phyloP scores from a whole-genome alignment of 805 yeast genomes.

The Hanseniaspora valbyensis region DNA sequence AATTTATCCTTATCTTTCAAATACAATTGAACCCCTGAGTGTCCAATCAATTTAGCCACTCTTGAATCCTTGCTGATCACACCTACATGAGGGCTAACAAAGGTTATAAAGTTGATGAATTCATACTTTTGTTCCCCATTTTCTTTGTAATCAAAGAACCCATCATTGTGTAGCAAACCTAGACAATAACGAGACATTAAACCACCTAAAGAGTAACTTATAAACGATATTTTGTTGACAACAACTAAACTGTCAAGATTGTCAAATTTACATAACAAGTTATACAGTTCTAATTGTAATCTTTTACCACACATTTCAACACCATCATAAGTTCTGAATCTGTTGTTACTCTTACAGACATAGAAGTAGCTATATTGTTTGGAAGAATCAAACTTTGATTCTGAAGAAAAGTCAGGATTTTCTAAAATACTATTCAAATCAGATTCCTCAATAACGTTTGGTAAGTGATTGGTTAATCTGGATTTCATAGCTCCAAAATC shows the following conservation, averaged over 20 bases:
- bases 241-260: conserved; percentile 16
- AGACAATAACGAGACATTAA: conserved; percentile 65
- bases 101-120: conserved; percentile 50
- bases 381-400: conserved; percentile 32
- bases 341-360: not conserved
- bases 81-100: conserved; percentile 65
- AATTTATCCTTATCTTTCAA: conserved; percentile 50
- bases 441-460: conserved; percentile 31
- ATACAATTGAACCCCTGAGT: conserved; percentile 66
- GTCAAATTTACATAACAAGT: conserved; percentile 22
- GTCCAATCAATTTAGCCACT: conserved; percentile 57
- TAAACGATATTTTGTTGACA: conserved; percentile 57
- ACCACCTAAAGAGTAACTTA: conserved; percentile 83
- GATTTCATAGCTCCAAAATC: conserved; percentile 55
- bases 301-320: conserved; percentile 74
- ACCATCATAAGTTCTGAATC: conserved; percentile 61
- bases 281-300: conserved; percentile 54
- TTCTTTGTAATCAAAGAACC: conserved; percentile 34
- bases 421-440: conserved; percentile 20
- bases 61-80: conserved; percentile 51
- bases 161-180: conserved; percentile 51
- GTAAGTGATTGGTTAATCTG: conserved; percentile 28
- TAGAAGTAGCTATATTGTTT: conserved; percentile 43
- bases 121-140: conserved; percentile 20
- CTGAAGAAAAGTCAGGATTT: conserved; percentile 26